Percentiles rank a stretch among this genome's conserved stretches.
Conservation (phyloP, 2,329 filamentous ascomycete species). For the Ceratocystis alfenasii region DNA sequence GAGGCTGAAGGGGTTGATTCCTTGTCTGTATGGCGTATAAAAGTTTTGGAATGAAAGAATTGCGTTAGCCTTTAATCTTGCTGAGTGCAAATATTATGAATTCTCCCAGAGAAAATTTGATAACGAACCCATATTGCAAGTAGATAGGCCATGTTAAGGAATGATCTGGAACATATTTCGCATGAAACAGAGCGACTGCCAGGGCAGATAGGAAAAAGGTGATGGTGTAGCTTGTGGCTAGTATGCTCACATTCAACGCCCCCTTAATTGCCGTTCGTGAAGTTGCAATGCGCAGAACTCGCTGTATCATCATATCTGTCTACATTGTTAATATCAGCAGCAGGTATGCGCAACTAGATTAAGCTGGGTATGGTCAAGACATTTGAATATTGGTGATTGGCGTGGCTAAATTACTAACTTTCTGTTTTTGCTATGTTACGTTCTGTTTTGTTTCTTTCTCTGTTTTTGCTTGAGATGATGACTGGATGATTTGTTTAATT, state of each 20-base stretch:
- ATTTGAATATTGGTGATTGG: no score
- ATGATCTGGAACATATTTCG: slow-evolving; percentile 45
- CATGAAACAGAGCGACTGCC: slow-evolving; percentile 43
- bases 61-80: background rate
- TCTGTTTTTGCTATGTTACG: no score
- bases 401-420: no score
- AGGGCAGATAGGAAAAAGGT: slow-evolving; percentile 39
- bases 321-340: background rate
- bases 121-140: slow-evolving; percentile 46
- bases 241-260: slow-evolving; percentile 37
- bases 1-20: slow-evolving; percentile 42
- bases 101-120: background rate
- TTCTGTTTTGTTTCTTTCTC: no score
- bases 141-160: slow-evolving; percentile 42
- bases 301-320: background rate
- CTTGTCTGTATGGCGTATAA: slow-evolving; percentile 30
- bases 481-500: background rate
- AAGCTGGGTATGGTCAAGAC: no score
- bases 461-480: no score
- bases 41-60: background rate
- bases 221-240: slow-evolving; percentile 32
- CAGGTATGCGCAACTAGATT: background rate
- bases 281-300: slow-evolving; percentile 27
- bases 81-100: background rate
- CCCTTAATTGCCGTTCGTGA: slow-evolving; percentile 41